Base-by-base conservation (phyloP, 176 grass and related monocot genomes). In the Zoysia japonica region DNA sequence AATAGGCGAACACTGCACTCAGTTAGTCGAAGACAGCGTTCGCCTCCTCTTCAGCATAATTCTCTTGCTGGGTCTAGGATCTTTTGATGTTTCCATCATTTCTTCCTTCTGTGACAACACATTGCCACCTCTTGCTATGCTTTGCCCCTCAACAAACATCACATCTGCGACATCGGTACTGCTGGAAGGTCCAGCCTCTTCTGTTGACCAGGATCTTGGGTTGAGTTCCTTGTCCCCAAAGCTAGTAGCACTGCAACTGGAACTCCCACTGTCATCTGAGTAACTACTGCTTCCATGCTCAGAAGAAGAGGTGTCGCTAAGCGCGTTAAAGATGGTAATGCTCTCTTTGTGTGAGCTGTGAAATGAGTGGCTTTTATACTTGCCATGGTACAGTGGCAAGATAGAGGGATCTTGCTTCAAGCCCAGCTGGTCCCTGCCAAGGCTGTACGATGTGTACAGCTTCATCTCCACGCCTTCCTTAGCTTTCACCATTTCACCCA, bases 291-390 rank as follows among this genome's bases (percentile, higher is more conserved):
- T 78, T 76, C 61, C 37, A 12, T 83, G 74, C 9, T 83, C 87
- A 0, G 82, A 86, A 59, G 85, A 61, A 46, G 92, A 90, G 60
- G 52, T 89, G 16, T 85, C 74, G 16, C 81, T 92, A n/a, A 65
- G 47, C 16, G 47, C 81, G 49, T 89, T 83, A 43, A 94, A 94
- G 17, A 90, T 65, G 0, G 85, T 92, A 40, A 89, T 78, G 60
- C 78, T 89, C 70, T 90, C 87, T 55, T 84, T 81, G 48, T 80
- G 68, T 17, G 85, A 67, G 37, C 76, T 83, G 54, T 85, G 89
- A 59, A 92, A 94, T 35, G 92, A 97, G 51, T 97, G 89, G 49
- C 87, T 92, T 83, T 85, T 97, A 61, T 75, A 67, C 69, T 82
- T 88, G 7, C 49, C 80, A 83, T 80, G 83, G 71, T 92, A 87